Conservation (phyloP, 805 yeast genomes). For the Barnettozyma siamensis region DNA sequence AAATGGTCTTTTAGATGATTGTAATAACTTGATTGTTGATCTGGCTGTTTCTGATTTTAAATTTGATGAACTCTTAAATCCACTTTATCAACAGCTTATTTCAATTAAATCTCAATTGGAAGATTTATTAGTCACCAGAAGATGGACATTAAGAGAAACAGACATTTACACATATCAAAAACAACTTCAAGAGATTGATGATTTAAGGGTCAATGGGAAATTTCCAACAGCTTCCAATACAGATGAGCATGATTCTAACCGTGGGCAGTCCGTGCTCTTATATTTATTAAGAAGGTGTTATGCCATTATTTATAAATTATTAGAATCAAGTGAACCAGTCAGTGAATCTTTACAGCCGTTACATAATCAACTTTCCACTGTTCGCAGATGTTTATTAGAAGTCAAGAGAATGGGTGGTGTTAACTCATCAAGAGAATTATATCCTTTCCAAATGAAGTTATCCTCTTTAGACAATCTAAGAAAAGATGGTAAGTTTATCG, state of each 20-base stretch:
- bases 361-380: constrained; percentile 90
- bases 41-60: constrained; percentile 40
- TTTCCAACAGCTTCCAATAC: constrained; percentile 31
- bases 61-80: constrained; percentile 46
- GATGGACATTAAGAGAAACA: constrained; percentile 97
- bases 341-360: constrained; percentile 89
- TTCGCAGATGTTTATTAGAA: constrained; percentile 82
- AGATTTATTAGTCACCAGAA: constrained; percentile 79
- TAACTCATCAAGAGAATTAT: constrained; percentile 78
- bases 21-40: constrained; percentile 70
- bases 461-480: constrained; percentile 85
- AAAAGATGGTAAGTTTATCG: constrained; percentile 86
- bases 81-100: constrained; percentile 57
- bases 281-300: constrained; percentile 87
- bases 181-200: constrained; percentile 67
- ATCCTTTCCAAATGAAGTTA: constrained; percentile 93
- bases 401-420: constrained; percentile 91
- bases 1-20: constrained; percentile 77
- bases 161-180: constrained; percentile 84
- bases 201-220: constrained; percentile 56
- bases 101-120: constrained; percentile 70
- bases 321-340: constrained; percentile 93
- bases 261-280: constrained; percentile 58
- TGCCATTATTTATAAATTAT: constrained; percentile 79
- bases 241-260: constrained; percentile 23